phyloP scores from a whole-genome alignment of 768 basidiomycete species.

The Russula sp. region DNA sequence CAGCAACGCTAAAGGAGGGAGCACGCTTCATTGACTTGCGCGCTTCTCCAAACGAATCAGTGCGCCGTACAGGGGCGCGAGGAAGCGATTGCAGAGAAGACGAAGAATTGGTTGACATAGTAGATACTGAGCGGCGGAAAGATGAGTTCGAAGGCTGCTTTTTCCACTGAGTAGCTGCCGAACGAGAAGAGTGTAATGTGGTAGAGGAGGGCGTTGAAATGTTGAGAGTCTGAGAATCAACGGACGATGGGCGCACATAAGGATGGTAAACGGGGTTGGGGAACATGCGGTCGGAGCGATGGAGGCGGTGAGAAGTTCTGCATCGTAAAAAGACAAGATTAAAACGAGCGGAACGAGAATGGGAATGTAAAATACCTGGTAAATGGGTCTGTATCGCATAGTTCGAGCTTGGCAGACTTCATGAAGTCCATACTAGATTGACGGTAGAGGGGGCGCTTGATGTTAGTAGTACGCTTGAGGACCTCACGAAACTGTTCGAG shows the following conservation, averaged over 20 bases:
- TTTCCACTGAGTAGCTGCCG: conserved; percentile 14
- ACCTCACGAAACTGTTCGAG: conserved; percentile 32
- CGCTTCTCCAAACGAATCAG: conserved; percentile 17
- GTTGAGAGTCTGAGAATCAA: conserved; percentile 38
- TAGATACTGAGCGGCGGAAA: conserved; percentile 14
- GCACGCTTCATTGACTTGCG: conserved; percentile 23
- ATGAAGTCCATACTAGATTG: conserved; percentile 90
- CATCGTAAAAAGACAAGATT: not conserved
- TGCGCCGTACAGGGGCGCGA: conserved; percentile 8
- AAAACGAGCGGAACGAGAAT: not conserved
- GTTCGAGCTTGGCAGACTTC: conserved; percentile 41
- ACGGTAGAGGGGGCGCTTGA: conserved; percentile 58
- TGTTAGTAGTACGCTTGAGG: conserved; percentile 44
- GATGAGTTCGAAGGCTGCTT: conserved; percentile 15
- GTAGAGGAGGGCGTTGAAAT: conserved; percentile 28
- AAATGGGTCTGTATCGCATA: conserved; percentile 50
- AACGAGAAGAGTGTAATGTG: conserved; percentile 19
- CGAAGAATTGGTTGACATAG: conserved; percentile 20
- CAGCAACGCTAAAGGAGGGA: conserved; percentile 19
- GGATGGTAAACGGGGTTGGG: conserved; percentile 53
- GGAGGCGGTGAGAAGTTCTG: conserved; percentile 24
- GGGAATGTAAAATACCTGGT: conserved; percentile 49
- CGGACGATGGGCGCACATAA: conserved; percentile 47
- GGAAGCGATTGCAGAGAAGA: conserved; percentile 20
- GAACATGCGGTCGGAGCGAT: conserved; percentile 41